phyloP scores from a whole-genome alignment of 371 early-diverging fungal genomes.

The Nosema muscidifuracis region DNA sequence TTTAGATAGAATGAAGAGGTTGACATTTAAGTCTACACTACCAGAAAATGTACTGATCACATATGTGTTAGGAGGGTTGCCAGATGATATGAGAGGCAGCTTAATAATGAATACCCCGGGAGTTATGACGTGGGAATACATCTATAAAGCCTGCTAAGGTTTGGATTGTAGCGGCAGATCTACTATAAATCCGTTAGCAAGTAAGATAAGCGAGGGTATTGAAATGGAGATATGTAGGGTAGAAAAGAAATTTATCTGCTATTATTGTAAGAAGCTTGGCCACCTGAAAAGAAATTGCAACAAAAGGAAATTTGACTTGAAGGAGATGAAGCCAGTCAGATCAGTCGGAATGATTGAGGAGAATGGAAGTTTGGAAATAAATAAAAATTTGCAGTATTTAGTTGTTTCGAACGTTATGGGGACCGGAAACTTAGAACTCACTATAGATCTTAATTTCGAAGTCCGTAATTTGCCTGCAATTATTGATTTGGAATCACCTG shows the following conservation, averaged over 20 bases:
- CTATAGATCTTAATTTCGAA: neutral
- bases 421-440: too few relatives aligned
- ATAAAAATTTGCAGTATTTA: too few relatives aligned
- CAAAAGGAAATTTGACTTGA: neutral
- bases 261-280: neutral
- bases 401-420: too few relatives aligned
- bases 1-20: neutral
- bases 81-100: neutral
- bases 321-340: too few relatives aligned
- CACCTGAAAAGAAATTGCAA: neutral
- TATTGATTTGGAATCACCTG: neutral
- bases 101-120: neutral
- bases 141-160: conserved; percentile 6
- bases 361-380: too few relatives aligned
- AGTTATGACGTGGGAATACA: neutral
- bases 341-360: too few relatives aligned
- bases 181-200: neutral
- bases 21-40: neutral
- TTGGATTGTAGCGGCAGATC: conserved; percentile 3
- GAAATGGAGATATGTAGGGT: neutral
- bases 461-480: neutral
- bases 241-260: neutral
- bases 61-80: neutral
- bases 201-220: neutral
- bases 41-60: neutral